A percentile compares a stretch with the other conserved stretches of the same genome.
These are phyloP conservation scores for Alternaria incomplexa DNA, from an alignment of 2,329 filamentous ascomycete genomes.

Conservation along the genomic window DNA sequence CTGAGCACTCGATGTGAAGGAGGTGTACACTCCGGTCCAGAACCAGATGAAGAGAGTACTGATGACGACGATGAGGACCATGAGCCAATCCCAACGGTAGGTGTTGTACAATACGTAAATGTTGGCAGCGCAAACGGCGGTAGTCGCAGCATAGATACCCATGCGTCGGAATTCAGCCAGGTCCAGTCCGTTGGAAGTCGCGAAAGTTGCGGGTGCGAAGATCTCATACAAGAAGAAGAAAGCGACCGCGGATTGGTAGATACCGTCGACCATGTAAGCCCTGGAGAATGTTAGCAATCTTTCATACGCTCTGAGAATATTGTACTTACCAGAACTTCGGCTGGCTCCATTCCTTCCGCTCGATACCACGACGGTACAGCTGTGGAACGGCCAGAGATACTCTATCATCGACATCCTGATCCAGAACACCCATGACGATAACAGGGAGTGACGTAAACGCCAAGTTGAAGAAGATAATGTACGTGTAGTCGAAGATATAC, in stretches of 20 bases:
- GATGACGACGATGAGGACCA: constrained; percentile 78
- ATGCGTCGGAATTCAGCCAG: constrained; percentile 82
- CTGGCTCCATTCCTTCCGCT: constrained; percentile 95
- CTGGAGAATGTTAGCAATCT: constrained; percentile 33
- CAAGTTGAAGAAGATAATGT: constrained; percentile 95
- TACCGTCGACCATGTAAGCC: constrained; percentile 89
- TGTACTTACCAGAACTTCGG: constrained; percentile 86
- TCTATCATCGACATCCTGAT: constrained; percentile 94
- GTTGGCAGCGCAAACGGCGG: constrained; percentile 88
- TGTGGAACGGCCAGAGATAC: constrained; percentile 94
- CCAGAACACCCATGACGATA: constrained; percentile 93
- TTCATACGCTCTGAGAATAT: neutral
- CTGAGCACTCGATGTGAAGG: constrained; percentile 61
- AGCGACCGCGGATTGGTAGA: constrained; percentile 92
- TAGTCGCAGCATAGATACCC: constrained; percentile 84
- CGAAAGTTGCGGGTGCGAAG: constrained; percentile 71
- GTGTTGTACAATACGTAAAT: constrained; percentile 94
- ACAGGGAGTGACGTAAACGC: constrained; percentile 95
- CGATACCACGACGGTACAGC: constrained; percentile 92
- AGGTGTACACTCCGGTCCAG: constrained; percentile 90
- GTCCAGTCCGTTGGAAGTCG: constrained; percentile 74
- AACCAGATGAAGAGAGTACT: constrained; percentile 90
- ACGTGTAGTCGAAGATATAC: constrained; percentile 97
- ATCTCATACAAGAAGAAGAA: constrained; percentile 93
- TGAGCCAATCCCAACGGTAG: constrained; percentile 98